These are phyloP conservation scores for Xylariales sp. DNA, from an alignment of 2,329 filamentous ascomycete species.

Conservation along the genomic window DNA sequence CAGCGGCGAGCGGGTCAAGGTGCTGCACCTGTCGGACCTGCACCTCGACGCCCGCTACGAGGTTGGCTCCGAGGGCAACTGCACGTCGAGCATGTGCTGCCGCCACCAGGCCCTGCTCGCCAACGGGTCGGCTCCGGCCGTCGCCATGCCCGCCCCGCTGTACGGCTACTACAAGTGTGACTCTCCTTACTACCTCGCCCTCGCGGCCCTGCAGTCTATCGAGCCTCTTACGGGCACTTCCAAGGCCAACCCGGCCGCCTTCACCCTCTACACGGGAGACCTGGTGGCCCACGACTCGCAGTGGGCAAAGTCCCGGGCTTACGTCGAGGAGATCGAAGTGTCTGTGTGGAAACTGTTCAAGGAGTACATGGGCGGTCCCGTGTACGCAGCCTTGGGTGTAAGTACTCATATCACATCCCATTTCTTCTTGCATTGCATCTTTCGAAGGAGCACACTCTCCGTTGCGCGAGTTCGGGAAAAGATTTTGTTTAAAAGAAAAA, in stretches of 20 bases:
- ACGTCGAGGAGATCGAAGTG: slow-evolving; percentile 48
- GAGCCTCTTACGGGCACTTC: slow-evolving; percentile 52
- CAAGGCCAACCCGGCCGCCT: slow-evolving; percentile 38
- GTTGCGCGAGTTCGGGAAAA: too few species aligned
- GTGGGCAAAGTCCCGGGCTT: slow-evolving; percentile 44
- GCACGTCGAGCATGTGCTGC: slow-evolving; percentile 46
- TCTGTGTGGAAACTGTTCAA: slow-evolving; percentile 52
- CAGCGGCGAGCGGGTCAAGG: slow-evolving; percentile 50
- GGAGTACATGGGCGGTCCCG: slow-evolving; percentile 48
- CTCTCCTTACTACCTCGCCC: slow-evolving; percentile 52
- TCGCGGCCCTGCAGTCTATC: slow-evolving; percentile 52
- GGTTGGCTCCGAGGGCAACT: slow-evolving; percentile 49
- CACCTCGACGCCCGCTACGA: slow-evolving; percentile 52
- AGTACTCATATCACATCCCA: too few species aligned
- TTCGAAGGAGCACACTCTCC: too few species aligned
- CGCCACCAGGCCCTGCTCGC: slow-evolving; percentile 34
- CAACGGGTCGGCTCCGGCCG: slow-evolving; percentile 27
- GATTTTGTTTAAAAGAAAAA: too few species aligned
- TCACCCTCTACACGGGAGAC: slow-evolving; percentile 54
- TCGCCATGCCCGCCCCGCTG: slow-evolving; percentile 43
- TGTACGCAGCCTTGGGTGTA: slow-evolving; percentile 48
- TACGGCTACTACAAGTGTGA: slow-evolving; percentile 54
- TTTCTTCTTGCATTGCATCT: too few species aligned
- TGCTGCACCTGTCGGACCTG: slow-evolving; percentile 52
- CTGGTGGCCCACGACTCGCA: slow-evolving; percentile 51